phyloP scores from a whole-genome alignment of 1,284 basidiomycete species.

The Puccinia coronata region DNA sequence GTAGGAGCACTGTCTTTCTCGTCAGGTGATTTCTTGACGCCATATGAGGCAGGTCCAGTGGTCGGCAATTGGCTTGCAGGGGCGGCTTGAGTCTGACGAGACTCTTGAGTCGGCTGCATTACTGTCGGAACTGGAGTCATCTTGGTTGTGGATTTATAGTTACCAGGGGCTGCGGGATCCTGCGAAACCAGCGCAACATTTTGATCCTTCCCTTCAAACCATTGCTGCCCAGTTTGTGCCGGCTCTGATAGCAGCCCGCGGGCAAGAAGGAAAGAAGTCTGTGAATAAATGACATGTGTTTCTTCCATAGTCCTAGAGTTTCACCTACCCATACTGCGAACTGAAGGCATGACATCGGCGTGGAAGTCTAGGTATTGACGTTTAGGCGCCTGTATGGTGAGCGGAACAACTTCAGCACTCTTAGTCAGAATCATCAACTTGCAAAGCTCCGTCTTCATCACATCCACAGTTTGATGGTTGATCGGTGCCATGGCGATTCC shows the following conservation, averaged over 20 bases:
- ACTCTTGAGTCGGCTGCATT: not conserved
- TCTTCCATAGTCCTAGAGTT: not conserved
- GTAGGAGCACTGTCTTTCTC: not conserved
- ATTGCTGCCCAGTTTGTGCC: slow-evolving; percentile 57
- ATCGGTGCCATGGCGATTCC: slow-evolving; percentile 57
- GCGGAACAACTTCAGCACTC: slow-evolving; percentile 60
- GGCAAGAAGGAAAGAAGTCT: not conserved
- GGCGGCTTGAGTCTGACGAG: slow-evolving; percentile 29
- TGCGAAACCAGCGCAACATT: slow-evolving; percentile 54
- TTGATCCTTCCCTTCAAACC: slow-evolving; percentile 58
- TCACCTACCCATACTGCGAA: slow-evolving; percentile 55
- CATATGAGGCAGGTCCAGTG: slow-evolving; percentile 47
- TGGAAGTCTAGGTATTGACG: slow-evolving; percentile 62
- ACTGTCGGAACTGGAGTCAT: slow-evolving; percentile 28
- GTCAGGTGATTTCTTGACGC: not conserved
- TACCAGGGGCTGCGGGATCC: slow-evolving; percentile 55
- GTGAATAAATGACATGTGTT: not conserved
- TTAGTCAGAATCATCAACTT: slow-evolving; percentile 59
- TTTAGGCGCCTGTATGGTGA: slow-evolving; percentile 60
- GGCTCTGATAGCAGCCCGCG: slow-evolving; percentile 54
- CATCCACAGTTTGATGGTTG: slow-evolving; percentile 57
- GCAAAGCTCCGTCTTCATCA: slow-evolving; percentile 62
- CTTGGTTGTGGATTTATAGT: slow-evolving; percentile 54
- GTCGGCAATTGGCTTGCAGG: slow-evolving; percentile 52
- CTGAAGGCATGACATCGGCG: slow-evolving; percentile 60